Conservation (phyloP, 2,329 filamentous ascomycete genomes). For the Alternaria ventricosa region DNA sequence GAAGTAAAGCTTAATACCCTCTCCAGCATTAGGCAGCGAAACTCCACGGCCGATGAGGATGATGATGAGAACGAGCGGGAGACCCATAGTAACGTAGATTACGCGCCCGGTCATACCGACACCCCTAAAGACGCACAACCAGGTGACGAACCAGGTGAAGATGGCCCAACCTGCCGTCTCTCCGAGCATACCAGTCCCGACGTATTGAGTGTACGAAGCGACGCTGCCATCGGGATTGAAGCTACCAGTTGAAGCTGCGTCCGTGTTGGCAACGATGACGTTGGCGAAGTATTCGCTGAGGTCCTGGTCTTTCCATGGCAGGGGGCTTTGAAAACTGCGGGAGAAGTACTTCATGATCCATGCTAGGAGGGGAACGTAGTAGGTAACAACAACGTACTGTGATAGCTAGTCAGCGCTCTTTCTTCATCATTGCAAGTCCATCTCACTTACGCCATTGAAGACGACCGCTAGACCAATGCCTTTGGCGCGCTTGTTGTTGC, state of each 20-base stretch:
- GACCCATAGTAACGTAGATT: conserved; percentile 31
- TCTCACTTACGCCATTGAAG: conserved; percentile 13
- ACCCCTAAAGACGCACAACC: conserved; percentile 23
- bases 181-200: neutral
- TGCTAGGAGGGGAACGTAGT: conserved; percentile 21
- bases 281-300: neutral
- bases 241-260: neutral
- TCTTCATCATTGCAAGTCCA: neutral
- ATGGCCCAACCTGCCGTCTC: conserved; percentile 5
- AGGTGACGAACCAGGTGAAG: conserved; percentile 16
- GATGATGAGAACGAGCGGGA: conserved; percentile 20
- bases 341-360: conserved; percentile 14
- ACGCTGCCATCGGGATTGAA: conserved; percentile 14
- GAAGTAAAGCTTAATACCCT: conserved; percentile 17
- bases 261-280: conserved; percentile 2
- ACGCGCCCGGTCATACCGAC: conserved; percentile 26
- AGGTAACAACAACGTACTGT: conserved; percentile 16
- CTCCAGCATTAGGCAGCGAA: conserved; percentile 16
- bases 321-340: conserved; percentile 4
- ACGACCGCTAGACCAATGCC: conserved; percentile 18
- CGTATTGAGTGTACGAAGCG: conserved; percentile 7
- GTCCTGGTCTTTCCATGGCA: conserved; percentile 5
- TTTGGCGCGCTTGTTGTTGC: conserved; percentile 21
- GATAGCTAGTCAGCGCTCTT: neutral
- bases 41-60: conserved; percentile 19